Conservation (phyloP, 2,329 filamentous ascomycete genomes). For the Trichoderma sp. region DNA sequence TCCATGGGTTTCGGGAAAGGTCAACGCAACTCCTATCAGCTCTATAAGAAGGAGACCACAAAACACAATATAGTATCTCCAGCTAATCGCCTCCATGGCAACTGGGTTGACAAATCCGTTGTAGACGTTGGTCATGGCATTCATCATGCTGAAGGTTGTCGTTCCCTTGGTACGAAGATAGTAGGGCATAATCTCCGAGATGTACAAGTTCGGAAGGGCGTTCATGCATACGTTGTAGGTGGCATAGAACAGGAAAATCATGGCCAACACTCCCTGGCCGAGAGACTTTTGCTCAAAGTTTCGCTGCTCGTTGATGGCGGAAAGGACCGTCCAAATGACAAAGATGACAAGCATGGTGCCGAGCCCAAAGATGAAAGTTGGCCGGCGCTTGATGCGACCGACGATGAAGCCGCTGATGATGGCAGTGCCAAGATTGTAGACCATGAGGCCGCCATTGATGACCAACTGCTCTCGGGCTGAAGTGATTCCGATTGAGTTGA, state of each 20-base stretch:
- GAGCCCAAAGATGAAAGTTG: constrained; percentile 41
- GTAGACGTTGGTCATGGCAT: constrained; percentile 37
- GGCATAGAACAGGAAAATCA: constrained; percentile 50
- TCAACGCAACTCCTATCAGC: constrained; percentile 28
- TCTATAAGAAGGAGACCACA: constrained; percentile 27
- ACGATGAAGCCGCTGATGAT: constrained; percentile 41
- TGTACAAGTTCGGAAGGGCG: constrained; percentile 48
- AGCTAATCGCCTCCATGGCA: constrained; percentile 25
- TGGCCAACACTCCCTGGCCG: constrained; percentile 49
- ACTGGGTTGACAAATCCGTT: constrained; percentile 39
- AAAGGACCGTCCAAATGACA: constrained; percentile 42
- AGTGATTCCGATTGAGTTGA: constrained; percentile 42
- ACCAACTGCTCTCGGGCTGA: constrained; percentile 41
- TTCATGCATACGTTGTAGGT: constrained; percentile 49
- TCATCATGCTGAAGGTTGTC: constrained; percentile 47
- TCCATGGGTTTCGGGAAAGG: constrained; percentile 38
- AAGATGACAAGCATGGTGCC: constrained; percentile 41
- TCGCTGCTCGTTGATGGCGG: constrained; percentile 32
- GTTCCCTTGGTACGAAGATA: constrained; percentile 40
- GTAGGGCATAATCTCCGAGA: constrained; percentile 43
- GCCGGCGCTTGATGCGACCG: constrained; percentile 45
- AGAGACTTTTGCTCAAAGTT: background rate
- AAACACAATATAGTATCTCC: constrained; percentile 27
- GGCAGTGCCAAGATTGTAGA: constrained; percentile 43
- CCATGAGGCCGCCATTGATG: constrained; percentile 45